phyloP scores from a whole-genome alignment of 805 yeast genomes.

The Zygoascus bituminiphila region DNA sequence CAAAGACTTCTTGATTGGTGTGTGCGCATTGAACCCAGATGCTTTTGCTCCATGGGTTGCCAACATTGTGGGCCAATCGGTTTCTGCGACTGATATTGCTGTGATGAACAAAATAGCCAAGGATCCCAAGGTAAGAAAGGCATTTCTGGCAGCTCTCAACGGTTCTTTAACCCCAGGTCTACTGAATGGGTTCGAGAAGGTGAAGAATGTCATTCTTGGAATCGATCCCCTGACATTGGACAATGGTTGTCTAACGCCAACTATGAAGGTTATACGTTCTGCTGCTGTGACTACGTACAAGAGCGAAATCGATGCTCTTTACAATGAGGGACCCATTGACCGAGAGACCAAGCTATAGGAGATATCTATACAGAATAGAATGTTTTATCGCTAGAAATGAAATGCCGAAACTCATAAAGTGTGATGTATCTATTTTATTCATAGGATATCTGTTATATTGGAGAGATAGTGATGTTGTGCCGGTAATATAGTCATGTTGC shows the following conservation, averaged over 20 bases:
- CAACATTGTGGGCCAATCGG: slow-evolving; percentile 26
- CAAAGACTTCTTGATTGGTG: slow-evolving; percentile 48
- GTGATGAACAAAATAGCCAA: slow-evolving; percentile 26
- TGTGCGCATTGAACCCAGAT: slow-evolving; percentile 53
- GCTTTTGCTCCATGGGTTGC: slow-evolving; percentile 29
- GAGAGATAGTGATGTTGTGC: too few relatives aligned
- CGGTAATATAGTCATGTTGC: too few relatives aligned
- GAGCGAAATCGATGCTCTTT: slow-evolving; percentile 35
- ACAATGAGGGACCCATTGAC: slow-evolving; percentile 37
- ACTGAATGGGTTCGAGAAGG: slow-evolving; percentile 55
- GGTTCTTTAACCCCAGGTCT: slow-evolving; percentile 29
- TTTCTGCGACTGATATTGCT: slow-evolving; percentile 22
- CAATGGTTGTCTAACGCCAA: slow-evolving; percentile 60
- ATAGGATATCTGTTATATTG: too few relatives aligned
- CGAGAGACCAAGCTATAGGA: not conserved
- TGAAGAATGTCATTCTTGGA: slow-evolving; percentile 45
- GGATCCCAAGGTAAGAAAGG: slow-evolving; percentile 30
- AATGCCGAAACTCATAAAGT: too few relatives aligned
- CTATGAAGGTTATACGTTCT: slow-evolving; percentile 48
- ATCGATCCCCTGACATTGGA: slow-evolving; percentile 54
- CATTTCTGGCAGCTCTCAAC: slow-evolving; percentile 34
- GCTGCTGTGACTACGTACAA: slow-evolving; percentile 39
- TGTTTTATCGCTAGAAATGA: too few relatives aligned
- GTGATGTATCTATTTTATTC: too few relatives aligned
- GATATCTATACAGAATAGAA: too few relatives aligned